phyloP scores from a whole-genome alignment of 805 yeast species.

The Lachancea meyersii region DNA sequence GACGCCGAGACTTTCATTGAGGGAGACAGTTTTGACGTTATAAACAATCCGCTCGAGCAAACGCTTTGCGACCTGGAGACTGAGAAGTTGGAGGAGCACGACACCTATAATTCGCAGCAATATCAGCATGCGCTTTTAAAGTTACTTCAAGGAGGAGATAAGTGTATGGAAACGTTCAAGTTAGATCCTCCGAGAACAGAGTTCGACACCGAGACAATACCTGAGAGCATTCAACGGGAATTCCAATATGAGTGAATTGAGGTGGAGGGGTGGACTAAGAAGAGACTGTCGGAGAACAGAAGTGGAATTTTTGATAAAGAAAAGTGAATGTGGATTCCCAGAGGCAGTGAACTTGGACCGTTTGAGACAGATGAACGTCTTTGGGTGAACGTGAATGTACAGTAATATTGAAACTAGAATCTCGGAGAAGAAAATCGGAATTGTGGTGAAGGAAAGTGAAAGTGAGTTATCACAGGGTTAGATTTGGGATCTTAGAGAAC shows the following conservation, averaged over 20 bases:
- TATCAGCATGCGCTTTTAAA: slow-evolving; percentile 15
- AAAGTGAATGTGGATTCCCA: too few species aligned
- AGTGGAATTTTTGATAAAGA: too few species aligned
- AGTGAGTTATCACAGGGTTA: too few species aligned
- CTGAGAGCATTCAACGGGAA: slow-evolving; percentile 5
- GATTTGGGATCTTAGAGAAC: too few species aligned
- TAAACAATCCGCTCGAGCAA: slow-evolving; percentile 23
- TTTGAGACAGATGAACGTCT: too few species aligned
- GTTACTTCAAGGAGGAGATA: slow-evolving; percentile 2
- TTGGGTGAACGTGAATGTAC: too few species aligned
- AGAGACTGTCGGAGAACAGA: too few species aligned
- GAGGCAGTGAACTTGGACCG: too few species aligned
- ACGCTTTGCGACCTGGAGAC: slow-evolving; percentile 24
- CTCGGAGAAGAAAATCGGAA: too few species aligned
- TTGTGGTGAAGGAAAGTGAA: too few species aligned
- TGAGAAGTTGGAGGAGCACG: slow-evolving; percentile 14
- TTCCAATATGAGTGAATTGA: slow-evolving; percentile 5
- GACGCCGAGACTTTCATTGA: slow-evolving; percentile 8
- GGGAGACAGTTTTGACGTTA: slow-evolving; percentile 16
- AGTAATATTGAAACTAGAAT: too few species aligned
- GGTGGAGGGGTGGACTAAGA: too few species aligned
- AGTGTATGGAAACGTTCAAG: background rate
- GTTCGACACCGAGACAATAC: background rate
- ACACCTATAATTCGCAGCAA: slow-evolving; percentile 13
- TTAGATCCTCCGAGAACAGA: background rate